A percentile compares a stretch with the other conserved stretches of the same genome.
Conservation (phyloP, 2,329 filamentous ascomycete species). For the Nemania sp. region DNA sequence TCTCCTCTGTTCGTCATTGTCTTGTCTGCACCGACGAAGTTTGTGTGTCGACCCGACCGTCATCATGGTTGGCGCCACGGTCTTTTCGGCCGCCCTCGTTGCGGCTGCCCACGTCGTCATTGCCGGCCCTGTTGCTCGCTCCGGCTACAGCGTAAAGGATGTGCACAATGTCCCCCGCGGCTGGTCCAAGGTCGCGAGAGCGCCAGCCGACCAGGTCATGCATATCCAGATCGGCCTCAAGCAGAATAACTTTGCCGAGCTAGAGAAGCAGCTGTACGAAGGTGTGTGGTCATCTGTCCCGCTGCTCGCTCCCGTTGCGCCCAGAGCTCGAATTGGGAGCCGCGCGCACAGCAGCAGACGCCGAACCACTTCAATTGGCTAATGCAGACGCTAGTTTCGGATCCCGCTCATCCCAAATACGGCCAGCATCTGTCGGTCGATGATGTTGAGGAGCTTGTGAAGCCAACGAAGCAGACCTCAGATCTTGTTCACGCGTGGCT, state of each 20-base stretch:
- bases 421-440: conserved; percentile 55
- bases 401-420: conserved; percentile 57
- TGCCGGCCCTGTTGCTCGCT: conserved; percentile 33
- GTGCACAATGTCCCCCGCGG: conserved; percentile 53
- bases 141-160: conserved; percentile 53
- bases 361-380: background rate
- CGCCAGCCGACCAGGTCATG: conserved; percentile 52
- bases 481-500: conserved; percentile 60
- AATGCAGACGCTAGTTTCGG: conserved; percentile 45
- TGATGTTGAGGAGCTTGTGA: conserved; percentile 57
- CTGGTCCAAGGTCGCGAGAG: conserved; percentile 53
- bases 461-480: conserved; percentile 55
- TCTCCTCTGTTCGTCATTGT: conserved; percentile 11
- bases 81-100: conserved; percentile 32
- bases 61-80: conserved; percentile 33
- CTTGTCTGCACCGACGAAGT: conserved; percentile 8
- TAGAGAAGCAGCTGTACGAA: conserved; percentile 56
- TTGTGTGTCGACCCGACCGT: conserved; percentile 16
- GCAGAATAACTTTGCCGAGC: conserved; percentile 57
- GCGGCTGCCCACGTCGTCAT: conserved; percentile 32
- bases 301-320: background rate
- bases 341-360: background rate
- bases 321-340: background rate
- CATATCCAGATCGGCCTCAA: conserved; percentile 61
- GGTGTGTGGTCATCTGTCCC: conserved; percentile 29